A percentile compares a stretch with the other conserved stretches of the same genome.
phyloP scores from a whole-genome alignment of 73 alveolate genomes.

The Effrenium voratum region DNA sequence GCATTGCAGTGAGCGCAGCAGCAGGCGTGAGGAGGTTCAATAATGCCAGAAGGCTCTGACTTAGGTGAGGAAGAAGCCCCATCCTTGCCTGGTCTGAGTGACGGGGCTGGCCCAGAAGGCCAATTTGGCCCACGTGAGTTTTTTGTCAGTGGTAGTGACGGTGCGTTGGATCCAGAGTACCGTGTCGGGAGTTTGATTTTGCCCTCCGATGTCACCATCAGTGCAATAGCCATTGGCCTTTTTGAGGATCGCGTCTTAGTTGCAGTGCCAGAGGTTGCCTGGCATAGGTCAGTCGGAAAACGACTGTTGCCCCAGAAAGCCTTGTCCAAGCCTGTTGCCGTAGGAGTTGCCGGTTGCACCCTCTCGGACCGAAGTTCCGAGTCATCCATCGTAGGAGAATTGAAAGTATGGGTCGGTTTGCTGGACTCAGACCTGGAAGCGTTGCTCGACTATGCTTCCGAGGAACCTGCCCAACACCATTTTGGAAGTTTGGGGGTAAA shows the following conservation, averaged over 20 bases:
- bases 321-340: background rate
- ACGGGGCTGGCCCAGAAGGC: no score
- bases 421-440: background rate
- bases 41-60: background rate
- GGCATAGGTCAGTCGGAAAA: background rate
- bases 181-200: background rate
- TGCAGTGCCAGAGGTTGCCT: background rate
- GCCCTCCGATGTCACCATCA: background rate
- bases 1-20: background rate
- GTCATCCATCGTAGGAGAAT: background rate
- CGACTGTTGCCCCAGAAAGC: background rate
- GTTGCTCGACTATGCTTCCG: background rate
- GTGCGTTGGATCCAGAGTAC: background rate
- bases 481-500: background rate
- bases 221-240: background rate
- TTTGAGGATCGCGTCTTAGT: background rate
- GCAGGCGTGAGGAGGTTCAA: background rate
- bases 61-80: background rate
- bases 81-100: background rate
- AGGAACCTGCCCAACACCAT: background rate
- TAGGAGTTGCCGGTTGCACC: background rate
- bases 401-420: constrained; percentile 16
- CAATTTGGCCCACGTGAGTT: no score
- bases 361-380: background rate
- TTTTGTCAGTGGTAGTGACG: background rate